Percentiles rank a stretch among this genome's conserved stretches.
Evolutionary conservation across 441 rosid genomes (phyloP).

Genomic region (Hura crepitans): DNA sequence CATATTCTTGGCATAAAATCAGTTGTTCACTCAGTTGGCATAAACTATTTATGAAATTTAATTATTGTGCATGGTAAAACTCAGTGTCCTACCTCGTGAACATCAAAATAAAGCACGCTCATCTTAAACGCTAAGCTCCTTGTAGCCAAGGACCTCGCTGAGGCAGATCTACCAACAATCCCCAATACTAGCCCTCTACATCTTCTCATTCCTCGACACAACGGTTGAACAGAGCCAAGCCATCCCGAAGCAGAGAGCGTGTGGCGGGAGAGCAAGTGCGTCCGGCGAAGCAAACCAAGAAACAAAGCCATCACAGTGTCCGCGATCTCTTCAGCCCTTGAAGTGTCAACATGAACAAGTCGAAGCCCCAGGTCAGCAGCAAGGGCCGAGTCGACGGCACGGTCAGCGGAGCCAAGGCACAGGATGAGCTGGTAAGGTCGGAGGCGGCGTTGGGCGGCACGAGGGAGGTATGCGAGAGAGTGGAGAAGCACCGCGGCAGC

Average conservation of each 20-base stretch:
- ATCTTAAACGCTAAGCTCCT: slow-evolving; percentile 94
- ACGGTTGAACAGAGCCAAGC: slow-evolving; percentile 92
- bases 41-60: not conserved
- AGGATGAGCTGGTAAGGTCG: slow-evolving; percentile 89
- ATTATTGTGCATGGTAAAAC: not conserved
- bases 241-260: slow-evolving; percentile 85
- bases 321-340: slow-evolving; percentile 94
- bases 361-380: slow-evolving; percentile 87
- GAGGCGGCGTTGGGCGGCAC: slow-evolving; percentile 97
- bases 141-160: slow-evolving; percentile 73
- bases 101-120: slow-evolving; percentile 90
- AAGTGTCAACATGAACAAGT: slow-evolving; percentile 80
- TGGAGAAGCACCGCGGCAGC: slow-evolving; percentile 87
- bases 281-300: slow-evolving; percentile 85
- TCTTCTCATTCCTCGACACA: slow-evolving; percentile 89
- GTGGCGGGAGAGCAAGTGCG: slow-evolving; percentile 83
- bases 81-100: slow-evolving; percentile 48
- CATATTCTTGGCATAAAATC: not conserved
- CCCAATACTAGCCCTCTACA: slow-evolving; percentile 94
- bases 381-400: slow-evolving; percentile 78
- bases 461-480: slow-evolving; percentile 94
- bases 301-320: slow-evolving; percentile 97
- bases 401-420: slow-evolving; percentile 91
- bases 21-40: not conserved
- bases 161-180: slow-evolving; percentile 84